Evolutionary conservation across 164 flowering plant genomes (phyloP), one percentile per base, ranked within the genome.

Genomic region (Santalum album): DNA sequence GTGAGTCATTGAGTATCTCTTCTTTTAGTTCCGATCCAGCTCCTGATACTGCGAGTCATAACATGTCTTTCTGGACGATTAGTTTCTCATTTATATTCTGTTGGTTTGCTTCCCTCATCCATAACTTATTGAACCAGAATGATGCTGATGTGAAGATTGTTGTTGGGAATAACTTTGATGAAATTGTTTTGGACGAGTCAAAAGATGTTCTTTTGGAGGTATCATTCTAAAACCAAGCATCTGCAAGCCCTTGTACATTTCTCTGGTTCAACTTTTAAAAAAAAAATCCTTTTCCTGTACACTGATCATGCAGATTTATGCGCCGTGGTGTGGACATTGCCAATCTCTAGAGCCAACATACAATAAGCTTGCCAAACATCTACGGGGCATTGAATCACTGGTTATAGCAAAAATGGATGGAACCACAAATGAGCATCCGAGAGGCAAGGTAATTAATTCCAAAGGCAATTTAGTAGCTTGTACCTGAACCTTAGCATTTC

Each of bases 241-340:
- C 1, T 25, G 16, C 1, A 50, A 26, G 18, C 12, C 20, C 12
- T 6, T 18, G 9, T 23, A 6, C 12, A 29, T 6, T 50, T 21
- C 27, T 25, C 21, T 43, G 47, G 21, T 5, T 17, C 4, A 43
- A 38, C 14, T 38, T 38, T 38, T 38, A 3, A 12, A n/a, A n/a
- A n/a, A n/a, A n/a, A n/a, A n/a, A n/a, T n/a, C n/a, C n/a, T n/a
- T n/a, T 38, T 38, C 14, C 42, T 38, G 42, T 32, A 15, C 5
- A 6, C 12, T 12, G 17, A 38, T 38, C 42, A 36, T 48, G 38
- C 72, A 94, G 99, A 78, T 94, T 51, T 90, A 85, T 78, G 99
- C 99, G 58, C 96, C 97, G 19, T 94, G 99, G 97, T 94, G 97
- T 71, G 88, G 90, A n/a, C 99, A 94, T 61, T 94, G 99, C 73